Base-by-base conservation (phyloP, 441 rosid species). In the Euphorbia celastroides region DNA sequence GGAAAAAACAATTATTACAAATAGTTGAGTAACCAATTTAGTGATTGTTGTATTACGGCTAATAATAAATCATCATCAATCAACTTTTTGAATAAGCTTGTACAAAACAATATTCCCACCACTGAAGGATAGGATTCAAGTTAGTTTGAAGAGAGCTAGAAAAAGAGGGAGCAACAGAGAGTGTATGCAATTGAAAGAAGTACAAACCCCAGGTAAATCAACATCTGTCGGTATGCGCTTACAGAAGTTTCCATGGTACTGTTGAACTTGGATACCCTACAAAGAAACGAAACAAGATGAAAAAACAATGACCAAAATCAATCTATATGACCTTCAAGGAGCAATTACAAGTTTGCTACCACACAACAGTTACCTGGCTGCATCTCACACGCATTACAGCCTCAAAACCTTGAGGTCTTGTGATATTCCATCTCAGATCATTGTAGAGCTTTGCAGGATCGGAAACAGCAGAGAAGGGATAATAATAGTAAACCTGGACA, bases 321-420 rank as follows among this genome's bases (percentile, higher is more conserved):
- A 14, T 48, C 48, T 13, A 20, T 31, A 28, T 14, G 25, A n/a
- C 7, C 25, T 65, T 4, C 5, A 23, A 26, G 28, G n/a, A 54
- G 50, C n/a, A 34, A 62, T 19, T 26, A 27, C 17, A 25, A 12
- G 9, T 3, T 5, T 46, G 7, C 1, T 26, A 8, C 25, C 25
- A 2, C 27, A 10, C 8, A 50, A 67, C 79, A 62, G 72, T 44
- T 82, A 96, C 98, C 93, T 89, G 96, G 79, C 98, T 89, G 84
- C 98, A 90, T 83, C 98, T 83, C 71, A 96, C 98, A 67, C 97
- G 89, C 99, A 96, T 93, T 60, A 96, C 98, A 50, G 98, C 96
- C 87, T 96, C 99, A 80, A 83, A 88, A 66, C 98, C 97, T 82
- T 96, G 99, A 64, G 97, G 98, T 82, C 99, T 87, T 44, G 92